phyloP scores from a whole-genome alignment of 805 yeast species.

The Kockiozyma suomiensis region DNA sequence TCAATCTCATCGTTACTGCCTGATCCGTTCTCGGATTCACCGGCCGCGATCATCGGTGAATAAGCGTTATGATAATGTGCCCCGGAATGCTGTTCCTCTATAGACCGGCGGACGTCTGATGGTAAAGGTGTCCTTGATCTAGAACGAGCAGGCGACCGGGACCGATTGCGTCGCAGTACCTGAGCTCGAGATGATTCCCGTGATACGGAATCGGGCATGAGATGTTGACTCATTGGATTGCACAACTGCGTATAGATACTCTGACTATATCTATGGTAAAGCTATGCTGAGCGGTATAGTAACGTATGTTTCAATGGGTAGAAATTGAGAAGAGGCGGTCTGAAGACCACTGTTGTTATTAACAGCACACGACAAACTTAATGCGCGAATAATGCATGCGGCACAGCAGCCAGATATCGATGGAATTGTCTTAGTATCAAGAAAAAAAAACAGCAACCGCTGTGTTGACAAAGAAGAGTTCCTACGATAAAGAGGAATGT shows the following conservation, averaged over 20 bases:
- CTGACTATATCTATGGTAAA: no score
- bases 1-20: background rate
- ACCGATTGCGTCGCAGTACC: background rate
- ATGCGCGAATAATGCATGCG: no score
- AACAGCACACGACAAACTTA: no score
- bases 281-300: no score
- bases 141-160: background rate
- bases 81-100: conserved; percentile 7
- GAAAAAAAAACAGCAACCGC: no score
- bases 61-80: conserved; percentile 22
- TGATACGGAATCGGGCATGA: background rate
- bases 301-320: no score
- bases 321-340: no score
- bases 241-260: background rate
- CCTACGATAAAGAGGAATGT: no score
- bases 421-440: no score
- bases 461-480: no score
- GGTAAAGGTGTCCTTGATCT: conserved; percentile 2
- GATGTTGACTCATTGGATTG: background rate
- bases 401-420: no score
- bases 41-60: conserved; percentile 8
- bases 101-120: background rate
- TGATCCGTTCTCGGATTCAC: background rate
- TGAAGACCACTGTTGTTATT: no score
- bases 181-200: background rate